Base-by-base conservation (phyloP, 768 basidiomycete genomes). In the Leucocoprinus birnbaumii region DNA sequence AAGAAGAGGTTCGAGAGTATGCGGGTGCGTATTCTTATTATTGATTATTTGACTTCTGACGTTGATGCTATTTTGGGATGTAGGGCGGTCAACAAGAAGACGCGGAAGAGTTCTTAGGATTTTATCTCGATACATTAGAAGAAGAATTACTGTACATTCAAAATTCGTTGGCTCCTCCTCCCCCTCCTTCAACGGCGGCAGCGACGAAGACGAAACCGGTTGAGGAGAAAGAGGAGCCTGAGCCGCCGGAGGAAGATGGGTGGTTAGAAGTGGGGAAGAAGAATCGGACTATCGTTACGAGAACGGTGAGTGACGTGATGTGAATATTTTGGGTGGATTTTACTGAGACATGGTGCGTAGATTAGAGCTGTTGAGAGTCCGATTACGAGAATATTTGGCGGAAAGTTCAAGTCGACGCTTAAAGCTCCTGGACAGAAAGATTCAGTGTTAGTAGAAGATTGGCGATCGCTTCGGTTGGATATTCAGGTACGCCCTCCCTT, bases 31-130 rank as follows among this genome's bases (percentile, higher is more conserved):
- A 2, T 1, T 19, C 40, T 26, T 4, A 56, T 58, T 10, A 54
- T 35, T 24, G 44, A 24, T 25, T 47, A 13, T 49, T 18, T 8
- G 50, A 62, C 13, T 11, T 38, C 49, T 37, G 25, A 31, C 31
- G 16, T 13, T 56, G 6, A 47, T 47, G 14, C 10, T 41, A 16
- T 9, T 38, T 35, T 52, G 45, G 42, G 21, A 2, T 50, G 11
- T 60, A 93, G 83, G 85, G 91, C 35, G 94, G 94, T 0, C 91
- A 94, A 56, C 96, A 99, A 72, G 96, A 99, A 68, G 96, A 99
- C 56, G 96, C 95, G 9, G 95, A 99, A 69, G 96, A 99, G 70
- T 98, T 97, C 69, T 76, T 98, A n/a, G 96, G 96, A 2, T 98
- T 97, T 72, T 96, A 92, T 72, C 77, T 98, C 22, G 94, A 98